Conservation (phyloP, 1,139 yeast genomes). For the Candida labiduridarum region DNA sequence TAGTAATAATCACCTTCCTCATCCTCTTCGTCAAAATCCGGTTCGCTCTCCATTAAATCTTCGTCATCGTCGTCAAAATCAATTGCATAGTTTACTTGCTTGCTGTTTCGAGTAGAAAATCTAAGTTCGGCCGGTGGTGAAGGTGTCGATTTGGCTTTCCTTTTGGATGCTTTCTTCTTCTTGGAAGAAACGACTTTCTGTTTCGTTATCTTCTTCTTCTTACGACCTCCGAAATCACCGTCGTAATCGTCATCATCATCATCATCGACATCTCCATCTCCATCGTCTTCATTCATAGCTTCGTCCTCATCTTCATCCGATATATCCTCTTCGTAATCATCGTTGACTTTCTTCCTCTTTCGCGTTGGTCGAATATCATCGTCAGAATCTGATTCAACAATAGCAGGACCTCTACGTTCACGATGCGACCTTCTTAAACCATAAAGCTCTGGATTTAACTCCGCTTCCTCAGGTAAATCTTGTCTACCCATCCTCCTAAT, state of each 20-base stretch:
- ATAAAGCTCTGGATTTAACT: constrained; percentile 80
- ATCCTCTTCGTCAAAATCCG: constrained; percentile 39
- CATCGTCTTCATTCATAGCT: constrained; percentile 30
- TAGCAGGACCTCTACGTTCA: constrained; percentile 50
- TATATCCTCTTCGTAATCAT: constrained; percentile 28
- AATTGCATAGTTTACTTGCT: constrained; percentile 72
- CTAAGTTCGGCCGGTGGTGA: constrained; percentile 51
- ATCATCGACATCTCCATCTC: constrained; percentile 34
- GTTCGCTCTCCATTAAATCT: constrained; percentile 59
- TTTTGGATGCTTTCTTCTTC: constrained; percentile 19
- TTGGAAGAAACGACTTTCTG: constrained; percentile 12
- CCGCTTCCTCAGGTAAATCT: constrained; percentile 42
- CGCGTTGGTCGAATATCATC: constrained; percentile 17
- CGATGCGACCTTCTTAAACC: constrained; percentile 89
- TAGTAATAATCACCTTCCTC: constrained; percentile 40
- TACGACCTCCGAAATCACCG: constrained; percentile 30
- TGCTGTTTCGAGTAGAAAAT: constrained; percentile 75
- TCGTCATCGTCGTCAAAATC: constrained; percentile 67
- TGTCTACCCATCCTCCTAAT: constrained; percentile 13
- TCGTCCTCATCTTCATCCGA: constrained; percentile 29
- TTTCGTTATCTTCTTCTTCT: constrained; percentile 25
- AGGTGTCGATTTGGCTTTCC: constrained; percentile 14
- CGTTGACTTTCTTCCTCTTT: constrained; percentile 23
- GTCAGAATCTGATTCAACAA: constrained; percentile 45
- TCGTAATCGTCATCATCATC: constrained; percentile 24